phyloP scores from a whole-genome alignment of 2,329 filamentous ascomycete genomes.

The Byssochlamys sp. region DNA sequence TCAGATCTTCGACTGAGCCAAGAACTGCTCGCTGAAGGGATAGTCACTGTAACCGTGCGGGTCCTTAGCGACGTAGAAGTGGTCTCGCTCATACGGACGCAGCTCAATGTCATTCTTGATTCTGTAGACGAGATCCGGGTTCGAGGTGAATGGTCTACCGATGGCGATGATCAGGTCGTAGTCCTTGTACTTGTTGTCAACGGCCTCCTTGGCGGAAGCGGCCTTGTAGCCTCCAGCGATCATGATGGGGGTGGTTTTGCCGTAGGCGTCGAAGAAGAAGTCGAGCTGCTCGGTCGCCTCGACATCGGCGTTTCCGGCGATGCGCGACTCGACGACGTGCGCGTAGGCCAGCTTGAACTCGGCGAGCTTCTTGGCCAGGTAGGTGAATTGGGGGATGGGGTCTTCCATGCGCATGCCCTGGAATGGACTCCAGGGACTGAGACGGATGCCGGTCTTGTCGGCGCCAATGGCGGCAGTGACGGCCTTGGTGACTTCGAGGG shows the following conservation, averaged over 20 bases:
- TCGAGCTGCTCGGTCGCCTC: constrained; percentile 32
- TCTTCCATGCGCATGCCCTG: constrained; percentile 50
- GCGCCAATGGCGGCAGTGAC: constrained; percentile 38
- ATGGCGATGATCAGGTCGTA: constrained; percentile 28
- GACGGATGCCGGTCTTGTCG: constrained; percentile 36
- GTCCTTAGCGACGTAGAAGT: constrained; percentile 32
- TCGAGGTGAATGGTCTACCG: constrained; percentile 37
- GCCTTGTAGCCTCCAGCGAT: constrained; percentile 41
- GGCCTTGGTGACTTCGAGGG: constrained; percentile 46
- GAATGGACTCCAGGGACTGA: constrained; percentile 37
- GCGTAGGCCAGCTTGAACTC: constrained; percentile 50
- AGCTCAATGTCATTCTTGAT: constrained; percentile 29
- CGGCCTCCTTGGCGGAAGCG: constrained; percentile 30
- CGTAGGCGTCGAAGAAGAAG: constrained; percentile 37
- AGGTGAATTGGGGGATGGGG: constrained; percentile 53
- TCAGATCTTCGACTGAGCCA: constrained; percentile 5
- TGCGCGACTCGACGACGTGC: constrained; percentile 52
- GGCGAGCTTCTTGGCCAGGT: constrained; percentile 46
- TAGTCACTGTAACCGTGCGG: constrained; percentile 33
- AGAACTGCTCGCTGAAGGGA: constrained; percentile 24
- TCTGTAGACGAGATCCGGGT: constrained; percentile 38
- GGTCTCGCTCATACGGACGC: constrained; percentile 28
- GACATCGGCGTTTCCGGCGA: constrained; percentile 22
- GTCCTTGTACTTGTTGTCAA: constrained; percentile 21
- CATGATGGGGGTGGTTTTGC: constrained; percentile 37